Base-by-base conservation (phyloP, 1,284 basidiomycete genomes). In the Naganishia sp. region DNA sequence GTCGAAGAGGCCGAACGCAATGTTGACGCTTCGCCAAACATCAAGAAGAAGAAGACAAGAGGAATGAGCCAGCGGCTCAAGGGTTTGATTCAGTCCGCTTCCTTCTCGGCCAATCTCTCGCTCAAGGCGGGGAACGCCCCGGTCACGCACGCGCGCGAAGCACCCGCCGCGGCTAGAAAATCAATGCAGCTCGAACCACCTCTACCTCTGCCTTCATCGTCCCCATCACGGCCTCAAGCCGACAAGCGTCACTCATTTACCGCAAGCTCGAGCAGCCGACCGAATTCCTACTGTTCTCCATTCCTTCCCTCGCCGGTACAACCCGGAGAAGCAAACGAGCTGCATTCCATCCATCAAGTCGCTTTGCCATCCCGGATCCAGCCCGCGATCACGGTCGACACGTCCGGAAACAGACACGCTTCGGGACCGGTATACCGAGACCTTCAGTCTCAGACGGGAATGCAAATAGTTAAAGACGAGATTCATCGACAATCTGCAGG, bases 401-500 rank as follows among this genome's bases (percentile, higher is more conserved):
- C 6, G 25, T 56, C 31, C 39, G 42, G 23, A 31, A 63, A 13
- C 13, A 15, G 43, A 17, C 35, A 21, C 35, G 35, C 18, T n/a
- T 49, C 53, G n/a, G 35, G 58, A 31, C 68, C 65, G 4, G 50
- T 53, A 10, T 66, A 66, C 41, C 58, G 68, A 13, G 68, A 69
- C 45, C 28, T 69, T 10, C 68, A 69, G 35, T 55, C 51, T 17
- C 47, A 45, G 25, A 51, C 68, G 6, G 68, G 47, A 11, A 52
- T 23, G 9, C 53, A 66, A 55, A 45, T 66, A n/a, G 39, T 66
- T 35, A 73, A 77, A 66, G 77, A 79, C 62, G 77, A 77, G 54
- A 74, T 74, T 51, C 64, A 69, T 66, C 66, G 79, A 28, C 76
- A 76, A 69, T 72, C 72, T 47, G 77, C 73, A 0, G 79, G 79